Base-by-base conservation (phyloP, 1,284 basidiomycete species). In the Sporisorium exsertum region DNA sequence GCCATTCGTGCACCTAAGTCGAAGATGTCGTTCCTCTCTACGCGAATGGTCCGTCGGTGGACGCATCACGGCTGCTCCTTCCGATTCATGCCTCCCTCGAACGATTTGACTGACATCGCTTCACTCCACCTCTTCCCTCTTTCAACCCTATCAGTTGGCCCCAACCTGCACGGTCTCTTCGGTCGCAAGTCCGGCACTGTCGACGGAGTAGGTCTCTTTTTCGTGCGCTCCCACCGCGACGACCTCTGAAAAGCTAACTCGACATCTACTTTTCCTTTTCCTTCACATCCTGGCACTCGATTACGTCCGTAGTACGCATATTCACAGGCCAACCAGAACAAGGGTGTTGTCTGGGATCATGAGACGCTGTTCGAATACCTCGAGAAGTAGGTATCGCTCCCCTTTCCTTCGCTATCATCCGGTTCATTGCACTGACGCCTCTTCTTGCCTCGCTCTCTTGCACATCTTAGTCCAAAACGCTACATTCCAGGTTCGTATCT, bases 281-380 rank as follows among this genome's bases (percentile, higher is more conserved):
- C n/a, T n/a, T n/a, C n/a, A n/a, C n/a, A n/a, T n/a, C n/a, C n/a
- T n/a, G n/a, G n/a, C n/a, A n/a, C n/a, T n/a, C n/a, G n/a, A n/a
- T n/a, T n/a, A n/a, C n/a, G n/a, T n/a, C n/a, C n/a, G n/a, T n/a
- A n/a, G n/a, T n/a, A n/a, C n/a, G n/a, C 91, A 15, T 98, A 97
- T 89, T 96, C 95, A 60, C 91, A 93, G 69, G 96, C 96, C 85
- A 99, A 99, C 88, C 88, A 96, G 75, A 97, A 94, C 90, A 97
- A 97, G 90, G 67, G 61, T 12, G 35, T 99, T 75, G 88, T 87
- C 50, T 99, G 97, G 89, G 87, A 89, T 40, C 91, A 93, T 87
- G 58, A 90, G n/a, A 94, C 93, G n/a, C 89, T 96, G 33, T 96
- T 94, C 84, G 94, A 95, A 73, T 95, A 95, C 88, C 91, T 95